Evolutionary conservation across 305 asterid species (phyloP).

Genomic region (Fraxinus velutina): DNA sequence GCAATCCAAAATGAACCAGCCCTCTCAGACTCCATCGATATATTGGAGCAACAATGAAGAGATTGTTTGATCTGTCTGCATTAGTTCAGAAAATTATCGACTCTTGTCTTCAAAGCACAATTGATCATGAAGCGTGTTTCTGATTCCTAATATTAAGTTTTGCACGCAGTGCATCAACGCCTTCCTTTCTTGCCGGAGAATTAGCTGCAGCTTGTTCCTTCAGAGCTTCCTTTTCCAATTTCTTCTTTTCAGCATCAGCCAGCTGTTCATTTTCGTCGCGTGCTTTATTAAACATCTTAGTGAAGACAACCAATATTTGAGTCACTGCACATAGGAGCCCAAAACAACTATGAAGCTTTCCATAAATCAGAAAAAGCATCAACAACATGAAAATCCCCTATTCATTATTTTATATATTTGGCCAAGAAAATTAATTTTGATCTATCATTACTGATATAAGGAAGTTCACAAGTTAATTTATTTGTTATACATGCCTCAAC

Average conservation of each 20-base stretch:
- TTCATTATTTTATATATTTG: neutral
- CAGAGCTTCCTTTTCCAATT: conserved; percentile 86
- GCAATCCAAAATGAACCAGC: neutral
- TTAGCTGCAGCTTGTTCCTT: conserved; percentile 71
- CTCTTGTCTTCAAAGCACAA: neutral
- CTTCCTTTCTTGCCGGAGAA: conserved; percentile 68
- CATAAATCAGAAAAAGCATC: neutral
- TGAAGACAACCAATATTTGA: conserved; percentile 76
- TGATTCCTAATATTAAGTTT: conserved; percentile 40
- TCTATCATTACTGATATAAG: neutral
- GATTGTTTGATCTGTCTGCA: conserved; percentile 3
- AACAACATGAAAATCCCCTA: neutral
- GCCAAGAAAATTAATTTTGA: conserved; percentile 17
- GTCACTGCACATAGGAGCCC: conserved; percentile 59
- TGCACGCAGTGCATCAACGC: conserved; percentile 54
- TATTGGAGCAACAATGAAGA: conserved; percentile 1
- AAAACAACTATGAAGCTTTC: conserved; percentile 14
- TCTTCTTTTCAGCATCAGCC: conserved; percentile 90
- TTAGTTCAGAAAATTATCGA: conserved; percentile 7
- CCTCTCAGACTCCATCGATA: neutral
- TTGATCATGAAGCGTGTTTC: conserved; percentile 36
- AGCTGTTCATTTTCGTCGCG: conserved; percentile 75
- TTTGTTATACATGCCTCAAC: neutral
- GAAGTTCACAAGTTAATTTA: neutral
- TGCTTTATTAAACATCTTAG: conserved; percentile 74